phyloP scores from a whole-genome alignment of 2,329 filamentous ascomycete species.

The Emydomyces testavorans region DNA sequence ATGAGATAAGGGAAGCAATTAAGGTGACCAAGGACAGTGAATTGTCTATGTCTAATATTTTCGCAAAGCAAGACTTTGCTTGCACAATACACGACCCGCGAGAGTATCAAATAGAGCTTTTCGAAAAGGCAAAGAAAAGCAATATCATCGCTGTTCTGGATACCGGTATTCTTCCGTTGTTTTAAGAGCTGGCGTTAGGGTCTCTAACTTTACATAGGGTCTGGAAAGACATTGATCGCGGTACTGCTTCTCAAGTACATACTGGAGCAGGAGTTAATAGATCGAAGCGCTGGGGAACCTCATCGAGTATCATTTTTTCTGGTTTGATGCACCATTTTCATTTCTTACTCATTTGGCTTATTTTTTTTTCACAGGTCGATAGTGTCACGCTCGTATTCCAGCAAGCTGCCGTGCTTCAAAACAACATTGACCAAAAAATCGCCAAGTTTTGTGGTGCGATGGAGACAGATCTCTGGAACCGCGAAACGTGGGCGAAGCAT shows the following conservation, averaged over 20 bases:
- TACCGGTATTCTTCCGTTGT: conserved; percentile 48
- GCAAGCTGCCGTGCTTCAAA: conserved; percentile 68
- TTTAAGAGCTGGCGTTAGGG: too few species aligned
- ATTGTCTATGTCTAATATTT: conserved; percentile 43
- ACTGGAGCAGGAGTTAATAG: conserved; percentile 64
- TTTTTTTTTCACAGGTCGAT: conserved; percentile 47
- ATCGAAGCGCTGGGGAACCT: conserved; percentile 48
- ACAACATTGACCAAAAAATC: conserved; percentile 67
- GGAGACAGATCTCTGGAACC: conserved; percentile 49
- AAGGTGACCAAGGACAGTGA: conserved; percentile 34
- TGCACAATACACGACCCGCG: conserved; percentile 63
- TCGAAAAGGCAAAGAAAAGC: conserved; percentile 68
- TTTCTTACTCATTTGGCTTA: conserved; percentile 12
- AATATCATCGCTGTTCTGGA: conserved; percentile 91
- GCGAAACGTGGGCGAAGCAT: conserved; percentile 48
- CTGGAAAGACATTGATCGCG: conserved; percentile 93
- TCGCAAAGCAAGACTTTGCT: conserved; percentile 42
- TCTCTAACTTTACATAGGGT: conserved; percentile 41
- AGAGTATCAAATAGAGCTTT: conserved; percentile 87
- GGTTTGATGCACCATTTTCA: conserved; percentile 34
- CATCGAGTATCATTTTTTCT: conserved; percentile 73
- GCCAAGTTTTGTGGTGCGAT: conserved; percentile 63
- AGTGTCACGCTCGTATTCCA: conserved; percentile 86
- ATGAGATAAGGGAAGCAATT: conserved; percentile 30
- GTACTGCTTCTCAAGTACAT: conserved; percentile 68